Conservation (phyloP, 2,329 filamentous ascomycete species). For the Fusarium gaditjirri region DNA sequence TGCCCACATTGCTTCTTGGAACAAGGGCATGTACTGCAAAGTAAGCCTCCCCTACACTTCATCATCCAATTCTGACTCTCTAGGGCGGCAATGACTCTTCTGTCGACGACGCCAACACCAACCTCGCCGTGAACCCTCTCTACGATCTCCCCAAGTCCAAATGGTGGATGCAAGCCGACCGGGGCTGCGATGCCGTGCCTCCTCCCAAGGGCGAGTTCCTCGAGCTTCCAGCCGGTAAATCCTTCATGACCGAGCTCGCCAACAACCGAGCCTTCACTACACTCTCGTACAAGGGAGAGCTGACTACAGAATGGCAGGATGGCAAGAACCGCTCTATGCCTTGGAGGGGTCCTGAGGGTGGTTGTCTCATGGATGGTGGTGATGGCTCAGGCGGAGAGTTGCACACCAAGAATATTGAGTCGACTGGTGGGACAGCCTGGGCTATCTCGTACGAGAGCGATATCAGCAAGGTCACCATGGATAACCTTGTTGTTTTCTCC, state of each 20-base stretch:
- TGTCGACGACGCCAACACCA: conserved; percentile 55
- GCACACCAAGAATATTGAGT: conserved; percentile 57
- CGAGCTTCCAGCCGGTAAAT: conserved; percentile 59
- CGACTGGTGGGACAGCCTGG: conserved; percentile 58
- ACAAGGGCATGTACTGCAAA: conserved; percentile 45
- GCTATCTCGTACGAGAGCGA: conserved; percentile 62
- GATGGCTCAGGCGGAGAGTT: conserved; percentile 57
- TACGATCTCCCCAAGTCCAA: conserved; percentile 55
- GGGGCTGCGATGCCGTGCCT: conserved; percentile 56
- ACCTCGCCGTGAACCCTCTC: conserved; percentile 57
- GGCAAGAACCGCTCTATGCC: conserved; percentile 57
- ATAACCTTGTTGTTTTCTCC: conserved; percentile 63
- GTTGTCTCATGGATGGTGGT: conserved; percentile 43
- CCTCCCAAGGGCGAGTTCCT: conserved; percentile 49
- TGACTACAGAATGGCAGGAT: conserved; percentile 58
- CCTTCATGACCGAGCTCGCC: conserved; percentile 61
- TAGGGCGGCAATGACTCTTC: conserved; percentile 47
- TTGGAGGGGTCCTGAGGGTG: conserved; percentile 53
- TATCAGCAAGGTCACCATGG: conserved; percentile 58
- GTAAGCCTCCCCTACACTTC: neutral
- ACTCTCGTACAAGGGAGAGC: conserved; percentile 54
- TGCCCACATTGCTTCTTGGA: conserved; percentile 45
- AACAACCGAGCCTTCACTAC: conserved; percentile 61
- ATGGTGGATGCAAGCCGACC: conserved; percentile 64
- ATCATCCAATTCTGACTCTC: neutral